Conservation (phyloP, 345 rosid species). For the Populus deltoides region DNA sequence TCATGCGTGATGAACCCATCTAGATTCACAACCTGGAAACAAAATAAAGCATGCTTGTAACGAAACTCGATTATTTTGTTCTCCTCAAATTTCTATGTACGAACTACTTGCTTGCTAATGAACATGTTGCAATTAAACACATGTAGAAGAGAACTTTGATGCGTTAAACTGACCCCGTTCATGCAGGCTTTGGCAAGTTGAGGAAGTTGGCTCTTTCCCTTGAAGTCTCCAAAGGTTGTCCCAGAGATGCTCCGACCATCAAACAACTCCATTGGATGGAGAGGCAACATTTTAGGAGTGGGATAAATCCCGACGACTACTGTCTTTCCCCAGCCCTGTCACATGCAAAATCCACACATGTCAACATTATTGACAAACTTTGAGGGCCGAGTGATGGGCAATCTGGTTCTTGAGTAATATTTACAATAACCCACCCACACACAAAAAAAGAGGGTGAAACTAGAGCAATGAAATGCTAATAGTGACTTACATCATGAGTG, state of each 20-base stretch:
- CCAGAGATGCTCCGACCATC: conserved; percentile 28
- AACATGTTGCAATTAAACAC: background rate
- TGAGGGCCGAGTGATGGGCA: background rate
- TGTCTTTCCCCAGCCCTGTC: conserved; percentile 27
- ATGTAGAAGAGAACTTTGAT: background rate
- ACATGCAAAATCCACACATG: background rate
- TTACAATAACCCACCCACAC: no score
- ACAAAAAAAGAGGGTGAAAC: background rate
- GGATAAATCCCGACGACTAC: conserved; percentile 23
- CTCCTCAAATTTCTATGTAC: background rate
- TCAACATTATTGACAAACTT: background rate
- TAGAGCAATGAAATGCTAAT: background rate
- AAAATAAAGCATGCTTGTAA: background rate
- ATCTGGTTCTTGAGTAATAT: background rate
- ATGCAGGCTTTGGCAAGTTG: conserved; percentile 31
- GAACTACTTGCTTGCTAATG: background rate
- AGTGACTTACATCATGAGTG: conserved; percentile 31
- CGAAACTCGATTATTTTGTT: background rate
- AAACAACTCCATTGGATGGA: conserved; percentile 50
- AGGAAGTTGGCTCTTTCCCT: conserved; percentile 35
- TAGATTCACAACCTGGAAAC: conserved; percentile 31
- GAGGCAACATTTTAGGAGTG: conserved; percentile 7
- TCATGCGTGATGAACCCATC: conserved; percentile 33
- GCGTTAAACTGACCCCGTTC: conserved; percentile 10
- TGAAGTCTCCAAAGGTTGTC: conserved; percentile 28